Evolutionary conservation across 768 basidiomycete species (phyloP), one percentile per base, ranked within the genome.

Genomic region (Scleroderma bovista): DNA sequence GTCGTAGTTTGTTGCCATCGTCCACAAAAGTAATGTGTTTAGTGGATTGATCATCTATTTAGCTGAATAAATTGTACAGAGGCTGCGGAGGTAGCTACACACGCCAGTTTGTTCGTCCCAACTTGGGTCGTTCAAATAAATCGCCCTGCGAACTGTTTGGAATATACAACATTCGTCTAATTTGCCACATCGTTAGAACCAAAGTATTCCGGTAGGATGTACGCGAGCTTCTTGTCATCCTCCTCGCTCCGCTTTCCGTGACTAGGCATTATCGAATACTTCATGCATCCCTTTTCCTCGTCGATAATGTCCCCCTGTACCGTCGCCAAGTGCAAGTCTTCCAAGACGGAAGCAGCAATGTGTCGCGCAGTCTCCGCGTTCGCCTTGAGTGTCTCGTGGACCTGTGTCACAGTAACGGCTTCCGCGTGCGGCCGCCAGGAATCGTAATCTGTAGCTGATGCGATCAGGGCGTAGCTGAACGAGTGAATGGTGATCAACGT

Each of bases 361-460:
- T 80, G 77, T 45, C 91, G 84, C 15, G 91, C 86, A 11, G 86
- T 86, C n/a, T 84, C 78, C 2, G 93, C 92, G 64, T 99, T 99
- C 20, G 78, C 76, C 44, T 83, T 76, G 34, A 98, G 81, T 1
- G 89, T 93, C 67, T 89, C 86, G 75, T 93, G 77, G 24, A 98
- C 92, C 58, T 96, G 90, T 3, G 88, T 84, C 3, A 91, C 84
- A 1, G 95, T 97, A 48, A 98, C 95, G 5, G 85, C 76, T 11
- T 80, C 86, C 23, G 83, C 78, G 31, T 85, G 77, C 4, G 82
- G 82, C 26, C 94, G 73, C 94, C 94, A 99, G 2, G 93, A 86
- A 68, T 98, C 95, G 66, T 95, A 97, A 71, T 98, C 94, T 3
- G 95, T 98, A 20, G 86, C 78, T 2, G 87, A 90, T 16, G 87